A percentile compares a stretch with the other conserved stretches of the same genome.
Conservation (phyloP, 768 basidiomycete genomes). For the Amanita subjunquillea region DNA sequence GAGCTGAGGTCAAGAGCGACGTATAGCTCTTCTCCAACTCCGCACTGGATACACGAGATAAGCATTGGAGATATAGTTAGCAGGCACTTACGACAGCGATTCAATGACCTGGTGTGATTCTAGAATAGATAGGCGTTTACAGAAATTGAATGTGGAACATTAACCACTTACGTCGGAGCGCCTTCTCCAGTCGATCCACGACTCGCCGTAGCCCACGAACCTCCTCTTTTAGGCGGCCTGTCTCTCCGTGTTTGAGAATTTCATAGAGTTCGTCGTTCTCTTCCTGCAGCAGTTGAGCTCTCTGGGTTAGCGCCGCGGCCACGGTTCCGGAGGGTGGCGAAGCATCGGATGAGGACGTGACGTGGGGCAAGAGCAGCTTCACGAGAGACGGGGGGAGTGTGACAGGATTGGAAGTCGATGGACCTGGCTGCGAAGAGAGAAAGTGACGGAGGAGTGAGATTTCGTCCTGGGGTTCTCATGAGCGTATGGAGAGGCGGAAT, state of each 20-base stretch:
- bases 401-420: constrained; percentile 50
- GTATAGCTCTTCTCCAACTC: constrained; percentile 75
- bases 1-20: constrained; percentile 36
- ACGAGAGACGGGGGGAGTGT: constrained; percentile 64
- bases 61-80: constrained; percentile 6
- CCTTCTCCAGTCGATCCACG: constrained; percentile 60
- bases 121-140: constrained; percentile 17
- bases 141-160: constrained; percentile 1
- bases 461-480: constrained; percentile 48
- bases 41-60: constrained; percentile 29
- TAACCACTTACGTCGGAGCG: constrained; percentile 55
- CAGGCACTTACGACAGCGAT: constrained; percentile 55
- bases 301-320: constrained; percentile 64
- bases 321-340: constrained; percentile 42
- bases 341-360: constrained; percentile 32
- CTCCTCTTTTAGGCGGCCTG: constrained; percentile 76
- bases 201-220: constrained; percentile 58
- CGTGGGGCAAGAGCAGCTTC: constrained; percentile 59
- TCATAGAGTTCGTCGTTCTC: constrained; percentile 85
- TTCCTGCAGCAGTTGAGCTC: constrained; percentile 64
- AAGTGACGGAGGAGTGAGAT: constrained; percentile 57
- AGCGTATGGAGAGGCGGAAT: constrained; percentile 5
- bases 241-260: constrained; percentile 63
- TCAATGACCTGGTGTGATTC: constrained; percentile 71
- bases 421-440: constrained; percentile 47